Evolutionary conservation across 495 filamentous ascomycete genomes (phyloP).

Genomic region (Tuber umbilicatum): DNA sequence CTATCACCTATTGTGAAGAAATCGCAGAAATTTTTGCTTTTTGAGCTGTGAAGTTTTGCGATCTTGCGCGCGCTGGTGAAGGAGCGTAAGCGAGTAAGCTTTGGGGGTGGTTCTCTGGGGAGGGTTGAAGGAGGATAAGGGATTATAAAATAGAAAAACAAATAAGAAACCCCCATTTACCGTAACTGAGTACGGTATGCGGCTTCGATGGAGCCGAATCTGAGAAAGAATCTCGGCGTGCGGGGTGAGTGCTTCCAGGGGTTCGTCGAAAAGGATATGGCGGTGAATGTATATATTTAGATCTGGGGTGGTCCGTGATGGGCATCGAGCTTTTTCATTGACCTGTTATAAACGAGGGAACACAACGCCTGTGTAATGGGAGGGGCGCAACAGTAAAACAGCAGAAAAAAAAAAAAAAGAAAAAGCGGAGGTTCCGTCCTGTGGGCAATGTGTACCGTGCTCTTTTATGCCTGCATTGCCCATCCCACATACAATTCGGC

Average conservation of each 20-base stretch:
- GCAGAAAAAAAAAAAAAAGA: neutral
- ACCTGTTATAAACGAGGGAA: neutral
- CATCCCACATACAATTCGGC: neutral
- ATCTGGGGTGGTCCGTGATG: conserved; percentile 2
- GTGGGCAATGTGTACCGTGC: neutral
- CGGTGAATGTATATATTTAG: conserved; percentile 5
- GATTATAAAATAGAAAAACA: neutral
- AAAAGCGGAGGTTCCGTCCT: neutral
- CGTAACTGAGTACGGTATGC: neutral
- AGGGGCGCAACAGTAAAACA: neutral
- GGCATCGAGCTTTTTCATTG: neutral
- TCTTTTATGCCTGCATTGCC: neutral
- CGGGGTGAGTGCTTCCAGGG: neutral
- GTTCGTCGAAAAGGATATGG: neutral
- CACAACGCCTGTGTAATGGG: neutral
- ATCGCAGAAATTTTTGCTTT: neutral
- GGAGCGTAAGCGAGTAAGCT: neutral
- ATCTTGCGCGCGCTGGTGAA: neutral
- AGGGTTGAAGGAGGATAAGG: neutral
- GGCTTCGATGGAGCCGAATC: neutral
- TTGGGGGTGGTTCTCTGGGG: neutral
- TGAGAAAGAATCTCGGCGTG: neutral
- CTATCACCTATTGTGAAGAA: neutral
- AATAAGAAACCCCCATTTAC: neutral
- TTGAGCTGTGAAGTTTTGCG: neutral